phyloP scores from a whole-genome alignment of 768 basidiomycete genomes.

The Clavulina sp. region DNA sequence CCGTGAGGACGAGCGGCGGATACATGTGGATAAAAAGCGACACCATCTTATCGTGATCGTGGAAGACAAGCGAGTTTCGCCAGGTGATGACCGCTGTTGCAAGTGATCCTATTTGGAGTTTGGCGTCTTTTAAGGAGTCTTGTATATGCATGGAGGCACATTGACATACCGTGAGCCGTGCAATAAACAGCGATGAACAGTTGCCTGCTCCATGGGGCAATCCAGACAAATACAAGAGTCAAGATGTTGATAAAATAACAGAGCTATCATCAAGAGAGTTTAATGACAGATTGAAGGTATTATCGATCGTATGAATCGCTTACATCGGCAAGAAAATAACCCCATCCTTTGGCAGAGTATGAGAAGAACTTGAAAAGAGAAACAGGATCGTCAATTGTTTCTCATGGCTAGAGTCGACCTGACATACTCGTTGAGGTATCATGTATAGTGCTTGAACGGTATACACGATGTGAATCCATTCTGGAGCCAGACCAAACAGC shows the following conservation, averaged over 20 bases:
- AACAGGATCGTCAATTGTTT: slow-evolving; percentile 88
- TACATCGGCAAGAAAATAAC: not conserved
- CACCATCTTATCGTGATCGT: slow-evolving; percentile 91
- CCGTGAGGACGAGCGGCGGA: slow-evolving; percentile 76
- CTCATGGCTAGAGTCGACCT: slow-evolving; percentile 2
- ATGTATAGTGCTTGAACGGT: slow-evolving; percentile 61
- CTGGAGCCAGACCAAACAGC: slow-evolving; percentile 71
- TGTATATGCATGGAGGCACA: not conserved
- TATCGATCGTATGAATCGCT: not conserved
- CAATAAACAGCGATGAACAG: slow-evolving; percentile 89
- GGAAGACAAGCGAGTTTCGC: slow-evolving; percentile 97
- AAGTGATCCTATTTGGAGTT: slow-evolving; percentile 32
- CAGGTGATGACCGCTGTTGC: slow-evolving; percentile 95
- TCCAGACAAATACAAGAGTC: slow-evolving; percentile 83
- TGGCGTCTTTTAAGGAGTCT: not conserved
- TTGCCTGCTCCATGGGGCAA: slow-evolving; percentile 55
- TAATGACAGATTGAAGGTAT: no score
- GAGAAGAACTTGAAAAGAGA: slow-evolving; percentile 76
- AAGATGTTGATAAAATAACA: slow-evolving; percentile 91
- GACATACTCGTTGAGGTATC: slow-evolving; percentile 34
- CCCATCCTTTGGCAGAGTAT: not conserved
- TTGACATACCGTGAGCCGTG: slow-evolving; percentile 49
- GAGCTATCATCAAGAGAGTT: slow-evolving; percentile 22
- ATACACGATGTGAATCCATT: slow-evolving; percentile 83
- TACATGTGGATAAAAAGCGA: slow-evolving; percentile 93